phyloP scores from a whole-genome alignment of 2,329 filamentous ascomycete genomes.

The Xylariaceae sp. region DNA sequence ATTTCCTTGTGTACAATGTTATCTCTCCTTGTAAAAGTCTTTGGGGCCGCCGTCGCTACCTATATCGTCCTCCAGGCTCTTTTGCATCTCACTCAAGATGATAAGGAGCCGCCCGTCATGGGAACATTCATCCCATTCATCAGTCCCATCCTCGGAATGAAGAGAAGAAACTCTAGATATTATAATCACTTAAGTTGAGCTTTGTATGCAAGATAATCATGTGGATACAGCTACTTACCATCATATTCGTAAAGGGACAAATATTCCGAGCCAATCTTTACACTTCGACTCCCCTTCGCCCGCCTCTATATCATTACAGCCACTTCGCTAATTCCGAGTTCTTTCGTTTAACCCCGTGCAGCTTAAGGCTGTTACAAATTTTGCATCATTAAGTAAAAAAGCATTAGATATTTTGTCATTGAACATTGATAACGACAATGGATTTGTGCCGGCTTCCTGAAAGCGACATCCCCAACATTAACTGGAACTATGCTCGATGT shows the following conservation, averaged over 20 bases:
- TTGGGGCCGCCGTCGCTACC: not conserved
- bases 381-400: not conserved
- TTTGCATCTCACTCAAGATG: constrained; percentile 1
- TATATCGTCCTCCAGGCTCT: not conserved
- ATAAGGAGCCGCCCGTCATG: not conserved
- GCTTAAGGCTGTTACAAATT: not conserved
- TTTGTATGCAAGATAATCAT: not conserved
- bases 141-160: constrained; percentile 2
- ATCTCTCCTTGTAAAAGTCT: not conserved
- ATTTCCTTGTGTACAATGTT: too few species aligned
- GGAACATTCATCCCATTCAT: not conserved
- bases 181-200: constrained; percentile 4
- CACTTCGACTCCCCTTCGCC: constrained; percentile 1
- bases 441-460: constrained; percentile 1
- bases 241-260: not conserved
- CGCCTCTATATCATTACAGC: constrained; percentile 1
- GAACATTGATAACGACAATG: constrained; percentile 2
- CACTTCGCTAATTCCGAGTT: constrained; percentile 1
- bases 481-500: constrained; percentile 3
- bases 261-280: constrained; percentile 2
- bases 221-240: not conserved
- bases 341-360: constrained; percentile 1
- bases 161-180: constrained; percentile 1
- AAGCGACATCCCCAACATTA: not conserved
- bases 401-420: not conserved